phyloP scores from a whole-genome alignment of 2,329 filamentous ascomycete genomes.

The Nemania abortiva region DNA sequence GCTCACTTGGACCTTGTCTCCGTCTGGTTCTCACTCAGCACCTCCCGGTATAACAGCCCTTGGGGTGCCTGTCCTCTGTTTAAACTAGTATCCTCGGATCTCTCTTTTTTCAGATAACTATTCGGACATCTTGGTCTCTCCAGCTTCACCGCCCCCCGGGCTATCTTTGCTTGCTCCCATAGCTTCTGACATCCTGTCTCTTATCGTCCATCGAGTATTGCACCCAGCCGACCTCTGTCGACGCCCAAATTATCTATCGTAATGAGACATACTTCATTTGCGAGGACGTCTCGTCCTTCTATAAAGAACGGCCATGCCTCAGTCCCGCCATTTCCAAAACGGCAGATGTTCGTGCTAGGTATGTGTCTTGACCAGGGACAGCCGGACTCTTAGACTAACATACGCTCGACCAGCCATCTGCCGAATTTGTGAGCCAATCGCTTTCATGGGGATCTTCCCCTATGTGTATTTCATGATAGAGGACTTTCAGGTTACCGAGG shows the following conservation, averaged over 20 bases:
- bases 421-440: constrained; percentile 97
- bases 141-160: constrained; percentile 2
- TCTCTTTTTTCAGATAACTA: constrained; percentile 32
- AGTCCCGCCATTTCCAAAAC: constrained; percentile 53
- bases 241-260: constrained; percentile 31
- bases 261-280: constrained; percentile 47
- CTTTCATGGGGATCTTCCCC: constrained; percentile 99
- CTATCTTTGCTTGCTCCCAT: constrained; percentile 15
- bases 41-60: constrained; percentile 23
- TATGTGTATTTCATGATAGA: constrained; percentile 99
- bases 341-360: constrained; percentile 56
- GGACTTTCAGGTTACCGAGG: constrained; percentile 86
- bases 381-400: constrained; percentile 26
- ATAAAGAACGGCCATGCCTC: constrained; percentile 33
- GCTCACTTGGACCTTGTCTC: constrained; percentile 30
- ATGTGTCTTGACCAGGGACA: constrained; percentile 36
- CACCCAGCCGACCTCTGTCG: constrained; percentile 37
- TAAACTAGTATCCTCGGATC: constrained; percentile 19
- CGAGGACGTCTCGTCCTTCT: constrained; percentile 41
- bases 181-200: constrained; percentile 15
- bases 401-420: constrained; percentile 74
- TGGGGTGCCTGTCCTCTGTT: constrained; percentile 9
- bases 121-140: constrained; percentile 33
- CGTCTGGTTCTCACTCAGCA: constrained; percentile 27
- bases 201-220: constrained; percentile 30